A percentile compares a stretch with the other conserved stretches of the same genome.
Conservation (phyloP, 371 early-diverging fungal species). For the Nematocida displodere region DNA sequence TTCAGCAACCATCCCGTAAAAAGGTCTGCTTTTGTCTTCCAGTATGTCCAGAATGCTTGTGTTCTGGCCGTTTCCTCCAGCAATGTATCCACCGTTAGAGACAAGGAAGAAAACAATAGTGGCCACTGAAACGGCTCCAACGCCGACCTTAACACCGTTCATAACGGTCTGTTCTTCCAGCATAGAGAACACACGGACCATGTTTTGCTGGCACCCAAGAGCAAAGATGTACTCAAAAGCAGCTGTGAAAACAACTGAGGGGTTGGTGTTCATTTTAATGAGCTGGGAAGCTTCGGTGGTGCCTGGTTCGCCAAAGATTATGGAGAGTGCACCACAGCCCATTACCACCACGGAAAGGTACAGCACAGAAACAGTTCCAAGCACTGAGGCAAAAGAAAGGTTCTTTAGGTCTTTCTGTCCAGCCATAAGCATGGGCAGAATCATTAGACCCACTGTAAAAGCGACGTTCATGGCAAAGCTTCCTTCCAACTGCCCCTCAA, state of each 20-base stretch:
- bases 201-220: constrained; percentile 62
- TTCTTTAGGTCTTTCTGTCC: constrained; percentile 39
- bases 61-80: constrained; percentile 30
- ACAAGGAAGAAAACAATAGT: constrained; percentile 53
- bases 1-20: constrained; percentile 11
- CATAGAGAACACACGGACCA: constrained; percentile 52
- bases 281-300: background rate
- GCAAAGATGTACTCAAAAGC: constrained; percentile 55
- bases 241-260: background rate
- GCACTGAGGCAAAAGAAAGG: constrained; percentile 12
- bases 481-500: background rate
- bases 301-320: background rate
- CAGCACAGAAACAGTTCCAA: constrained; percentile 35
- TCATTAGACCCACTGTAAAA: constrained; percentile 15
- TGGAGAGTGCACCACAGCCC: constrained; percentile 2
- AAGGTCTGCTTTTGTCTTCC: constrained; percentile 22
- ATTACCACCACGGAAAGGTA: constrained; percentile 37
- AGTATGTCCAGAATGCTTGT: constrained; percentile 43
- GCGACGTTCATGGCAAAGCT: constrained; percentile 5
- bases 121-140: constrained; percentile 24
- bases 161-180: constrained; percentile 43
- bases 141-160: constrained; percentile 49
- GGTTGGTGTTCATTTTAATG: background rate
- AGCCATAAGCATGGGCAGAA: constrained; percentile 13
- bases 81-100: constrained; percentile 57